Conservation (phyloP, 305 asterid genomes). For the Withania somnifera region DNA sequence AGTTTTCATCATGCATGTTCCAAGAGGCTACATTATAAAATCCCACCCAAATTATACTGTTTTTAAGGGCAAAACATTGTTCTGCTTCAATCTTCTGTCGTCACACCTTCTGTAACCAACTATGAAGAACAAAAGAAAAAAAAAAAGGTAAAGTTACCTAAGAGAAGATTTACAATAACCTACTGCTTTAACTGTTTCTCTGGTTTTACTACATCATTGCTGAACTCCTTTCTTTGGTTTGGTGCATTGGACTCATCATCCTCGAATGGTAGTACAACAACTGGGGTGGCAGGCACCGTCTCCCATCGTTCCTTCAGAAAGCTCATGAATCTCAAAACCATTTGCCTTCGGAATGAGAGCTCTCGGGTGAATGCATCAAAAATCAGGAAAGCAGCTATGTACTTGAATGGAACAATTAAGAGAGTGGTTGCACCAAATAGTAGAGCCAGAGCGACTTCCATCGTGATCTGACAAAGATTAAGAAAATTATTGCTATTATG, state of each 20-base stretch:
- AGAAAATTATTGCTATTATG: neutral
- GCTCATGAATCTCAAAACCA: slow-evolving; percentile 54
- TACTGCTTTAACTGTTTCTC: slow-evolving; percentile 23
- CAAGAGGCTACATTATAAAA: neutral
- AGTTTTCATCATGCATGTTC: neutral
- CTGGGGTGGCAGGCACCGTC: slow-evolving; percentile 82
- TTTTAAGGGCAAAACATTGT: neutral
- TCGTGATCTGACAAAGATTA: slow-evolving; percentile 44
- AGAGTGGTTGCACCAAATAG: slow-evolving; percentile 48
- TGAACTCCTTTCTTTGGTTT: slow-evolving; percentile 18
- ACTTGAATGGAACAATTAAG: slow-evolving; percentile 71
- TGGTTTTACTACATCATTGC: slow-evolving; percentile 21
- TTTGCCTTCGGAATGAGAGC: slow-evolving; percentile 63
- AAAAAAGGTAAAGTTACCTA: neutral
- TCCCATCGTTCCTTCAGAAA: slow-evolving; percentile 85
- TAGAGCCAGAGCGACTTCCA: slow-evolving; percentile 70
- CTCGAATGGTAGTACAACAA: slow-evolving; percentile 66
- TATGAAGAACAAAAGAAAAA: neutral
- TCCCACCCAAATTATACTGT: neutral
- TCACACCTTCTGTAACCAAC: neutral
- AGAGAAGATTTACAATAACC: neutral
- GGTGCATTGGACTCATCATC: slow-evolving; percentile 26
- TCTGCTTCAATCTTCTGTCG: neutral
- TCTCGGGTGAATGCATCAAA: slow-evolving; percentile 85
- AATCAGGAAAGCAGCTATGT: slow-evolving; percentile 44